Conservation (phyloP, 1,284 basidiomycete genomes). For the Apiotrichum porosum region DNA sequence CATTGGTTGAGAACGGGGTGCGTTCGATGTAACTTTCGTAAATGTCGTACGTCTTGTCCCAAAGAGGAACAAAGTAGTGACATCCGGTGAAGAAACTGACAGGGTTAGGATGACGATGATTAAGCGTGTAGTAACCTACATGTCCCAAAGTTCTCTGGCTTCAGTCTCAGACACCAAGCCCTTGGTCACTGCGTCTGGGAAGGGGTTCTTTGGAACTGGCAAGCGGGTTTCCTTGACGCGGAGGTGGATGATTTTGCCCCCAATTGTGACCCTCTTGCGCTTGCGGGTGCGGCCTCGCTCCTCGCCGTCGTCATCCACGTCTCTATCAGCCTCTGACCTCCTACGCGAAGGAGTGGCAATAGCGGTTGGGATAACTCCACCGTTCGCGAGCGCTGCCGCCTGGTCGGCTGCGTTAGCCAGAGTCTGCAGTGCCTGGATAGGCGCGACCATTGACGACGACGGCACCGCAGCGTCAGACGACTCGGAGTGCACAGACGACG, state of each 20-base stretch:
- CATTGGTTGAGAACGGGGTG: constrained; percentile 71
- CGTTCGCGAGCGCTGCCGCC: constrained; percentile 56
- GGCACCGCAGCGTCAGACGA: constrained; percentile 59
- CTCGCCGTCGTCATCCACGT: constrained; percentile 1
- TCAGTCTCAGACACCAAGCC: constrained; percentile 71
- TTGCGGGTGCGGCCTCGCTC: constrained; percentile 23
- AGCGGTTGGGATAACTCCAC: not conserved
- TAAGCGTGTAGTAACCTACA: constrained; percentile 58
- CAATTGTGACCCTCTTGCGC: constrained; percentile 34
- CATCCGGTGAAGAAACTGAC: constrained; percentile 88
- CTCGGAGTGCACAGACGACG: constrained; percentile 74
- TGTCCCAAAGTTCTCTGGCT: constrained; percentile 75
- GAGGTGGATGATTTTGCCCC: constrained; percentile 29
- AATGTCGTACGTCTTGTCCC: constrained; percentile 83
- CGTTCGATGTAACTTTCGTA: constrained; percentile 84
- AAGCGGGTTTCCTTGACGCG: constrained; percentile 63
- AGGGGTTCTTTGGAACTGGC: constrained; percentile 56
- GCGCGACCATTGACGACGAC: constrained; percentile 61
- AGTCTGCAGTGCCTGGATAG: constrained; percentile 86
- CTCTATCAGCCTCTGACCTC: not conserved
- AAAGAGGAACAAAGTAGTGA: constrained; percentile 88
- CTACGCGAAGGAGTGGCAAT: not conserved
- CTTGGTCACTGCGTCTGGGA: constrained; percentile 50
- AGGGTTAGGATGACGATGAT: constrained; percentile 11
- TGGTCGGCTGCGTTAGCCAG: constrained; percentile 89